phyloP scores from a whole-genome alignment of 352 stramenopile species.

The Globisporangium paroecandrum region DNA sequence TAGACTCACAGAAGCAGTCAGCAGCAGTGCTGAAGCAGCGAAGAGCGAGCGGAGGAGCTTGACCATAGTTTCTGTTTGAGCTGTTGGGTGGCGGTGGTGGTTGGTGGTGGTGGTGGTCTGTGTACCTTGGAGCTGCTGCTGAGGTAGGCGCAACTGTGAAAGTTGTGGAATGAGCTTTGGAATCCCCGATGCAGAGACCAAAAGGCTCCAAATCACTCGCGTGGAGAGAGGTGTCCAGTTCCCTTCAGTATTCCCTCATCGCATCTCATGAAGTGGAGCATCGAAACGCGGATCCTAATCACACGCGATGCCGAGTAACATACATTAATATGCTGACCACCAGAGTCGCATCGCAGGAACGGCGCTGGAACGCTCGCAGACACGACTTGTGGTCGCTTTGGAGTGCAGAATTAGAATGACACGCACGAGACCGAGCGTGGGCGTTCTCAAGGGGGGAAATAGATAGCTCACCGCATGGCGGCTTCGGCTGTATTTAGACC shows the following conservation, averaged over 20 bases:
- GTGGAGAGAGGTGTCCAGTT: not conserved
- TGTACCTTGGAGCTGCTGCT: slow-evolving; percentile 5
- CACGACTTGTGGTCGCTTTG: not conserved
- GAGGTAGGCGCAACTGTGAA: slow-evolving; percentile 7
- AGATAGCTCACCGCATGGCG: not conserved
- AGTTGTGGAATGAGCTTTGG: slow-evolving; percentile 13
- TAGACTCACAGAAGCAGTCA: not conserved
- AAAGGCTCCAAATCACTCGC: not conserved
- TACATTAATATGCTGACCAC: not conserved
- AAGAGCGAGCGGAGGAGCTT: slow-evolving; percentile 6
- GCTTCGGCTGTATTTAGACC: slow-evolving; percentile 2
- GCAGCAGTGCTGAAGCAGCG: not conserved
- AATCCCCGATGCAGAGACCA: not conserved
- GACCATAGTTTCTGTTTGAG: slow-evolving; percentile 4
- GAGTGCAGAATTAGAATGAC: not conserved
- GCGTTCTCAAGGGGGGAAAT: not conserved
- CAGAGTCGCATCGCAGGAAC: not conserved
- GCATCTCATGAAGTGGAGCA: not conserved
- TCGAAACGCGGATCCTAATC: not conserved
- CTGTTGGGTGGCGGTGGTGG: not conserved
- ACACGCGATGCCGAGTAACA: not conserved
- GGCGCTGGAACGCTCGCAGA: not conserved
- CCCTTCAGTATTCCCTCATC: not conserved
- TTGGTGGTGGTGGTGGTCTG: too few species aligned
- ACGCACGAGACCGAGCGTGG: not conserved